A percentile compares a stretch with the other conserved stretches of the same genome.
Evolutionary conservation across 2,329 filamentous ascomycete genomes (phyloP).

Genomic region (Graphiopsis chlorocephala): DNA sequence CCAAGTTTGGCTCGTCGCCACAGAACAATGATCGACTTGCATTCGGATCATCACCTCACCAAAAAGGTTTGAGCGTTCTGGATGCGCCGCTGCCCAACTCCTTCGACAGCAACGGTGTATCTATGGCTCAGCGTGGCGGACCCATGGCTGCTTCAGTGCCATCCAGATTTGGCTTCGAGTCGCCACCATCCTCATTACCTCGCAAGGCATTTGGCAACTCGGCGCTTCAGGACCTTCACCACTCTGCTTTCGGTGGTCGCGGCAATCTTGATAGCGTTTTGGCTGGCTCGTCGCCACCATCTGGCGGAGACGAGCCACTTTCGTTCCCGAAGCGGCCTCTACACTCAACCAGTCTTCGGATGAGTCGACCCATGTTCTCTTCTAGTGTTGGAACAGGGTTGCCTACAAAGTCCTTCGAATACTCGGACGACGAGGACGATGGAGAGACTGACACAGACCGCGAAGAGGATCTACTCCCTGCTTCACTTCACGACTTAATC

Average conservation of each 20-base stretch:
- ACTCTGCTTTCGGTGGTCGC: slow-evolving; percentile 66
- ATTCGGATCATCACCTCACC: slow-evolving; percentile 65
- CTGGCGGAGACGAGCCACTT: slow-evolving; percentile 64
- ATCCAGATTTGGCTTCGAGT: slow-evolving; percentile 85
- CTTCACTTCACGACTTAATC: slow-evolving; percentile 60
- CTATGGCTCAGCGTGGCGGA: slow-evolving; percentile 82
- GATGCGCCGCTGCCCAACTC: slow-evolving; percentile 91
- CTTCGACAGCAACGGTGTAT: slow-evolving; percentile 94
- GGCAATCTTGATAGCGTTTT: slow-evolving; percentile 37
- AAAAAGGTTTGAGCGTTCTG: slow-evolving; percentile 77
- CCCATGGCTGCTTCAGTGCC: slow-evolving; percentile 91
- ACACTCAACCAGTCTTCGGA: slow-evolving; percentile 62
- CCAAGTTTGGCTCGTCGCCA: slow-evolving; percentile 78
- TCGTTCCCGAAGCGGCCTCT: slow-evolving; percentile 64
- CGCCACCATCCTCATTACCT: slow-evolving; percentile 66
- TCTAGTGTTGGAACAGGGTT: slow-evolving; percentile 54
- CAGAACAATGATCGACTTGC: slow-evolving; percentile 68
- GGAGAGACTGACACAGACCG: slow-evolving; percentile 70
- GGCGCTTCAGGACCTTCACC: slow-evolving; percentile 57
- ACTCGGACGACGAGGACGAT: slow-evolving; percentile 59
- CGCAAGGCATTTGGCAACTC: slow-evolving; percentile 37
- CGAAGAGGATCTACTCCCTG: slow-evolving; percentile 86
- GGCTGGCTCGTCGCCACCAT: slow-evolving; percentile 56
- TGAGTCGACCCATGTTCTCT: slow-evolving; percentile 57
- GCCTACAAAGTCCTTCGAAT: slow-evolving; percentile 34